Evolutionary conservation across 768 basidiomycete genomes (phyloP).

Genomic region (Podaxis sp.): DNA sequence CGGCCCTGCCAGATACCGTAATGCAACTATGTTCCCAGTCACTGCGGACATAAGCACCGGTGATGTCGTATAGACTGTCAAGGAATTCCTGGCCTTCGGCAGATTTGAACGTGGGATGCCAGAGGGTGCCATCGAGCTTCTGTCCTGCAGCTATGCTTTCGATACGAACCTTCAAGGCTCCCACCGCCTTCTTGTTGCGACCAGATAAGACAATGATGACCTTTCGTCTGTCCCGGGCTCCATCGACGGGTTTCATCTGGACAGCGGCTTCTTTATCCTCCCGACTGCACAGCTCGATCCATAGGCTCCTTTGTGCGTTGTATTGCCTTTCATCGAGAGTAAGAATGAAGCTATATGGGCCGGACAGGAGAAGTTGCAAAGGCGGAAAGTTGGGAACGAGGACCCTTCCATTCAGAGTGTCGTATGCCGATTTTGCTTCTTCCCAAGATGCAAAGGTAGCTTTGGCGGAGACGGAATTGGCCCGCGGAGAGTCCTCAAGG

Average conservation of each 20-base stretch:
- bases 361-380: constrained; percentile 42
- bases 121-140: constrained; percentile 40
- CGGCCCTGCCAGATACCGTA: constrained; percentile 44
- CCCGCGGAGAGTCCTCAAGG: constrained; percentile 2
- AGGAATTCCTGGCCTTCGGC: constrained; percentile 34
- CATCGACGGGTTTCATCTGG: constrained; percentile 30
- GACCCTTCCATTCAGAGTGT: constrained; percentile 32
- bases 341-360: constrained; percentile 51
- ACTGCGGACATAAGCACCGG: constrained; percentile 41
- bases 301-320: constrained; percentile 46
- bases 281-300: constrained; percentile 44
- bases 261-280: constrained; percentile 26
- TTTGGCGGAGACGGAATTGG: constrained; percentile 25
- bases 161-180: constrained; percentile 58
- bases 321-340: constrained; percentile 49
- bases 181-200: constrained; percentile 51
- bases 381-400: constrained; percentile 29
- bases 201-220: constrained; percentile 47
- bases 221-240: constrained; percentile 14
- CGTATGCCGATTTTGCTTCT: constrained; percentile 40
- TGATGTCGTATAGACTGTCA: constrained; percentile 29
- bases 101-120: constrained; percentile 46
- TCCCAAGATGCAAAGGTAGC: constrained; percentile 52
- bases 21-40: constrained; percentile 47
- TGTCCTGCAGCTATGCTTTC: constrained; percentile 55